phyloP scores from a whole-genome alignment of 192 early-diverging fungal genomes.

The Chytriomyces sp. region DNA sequence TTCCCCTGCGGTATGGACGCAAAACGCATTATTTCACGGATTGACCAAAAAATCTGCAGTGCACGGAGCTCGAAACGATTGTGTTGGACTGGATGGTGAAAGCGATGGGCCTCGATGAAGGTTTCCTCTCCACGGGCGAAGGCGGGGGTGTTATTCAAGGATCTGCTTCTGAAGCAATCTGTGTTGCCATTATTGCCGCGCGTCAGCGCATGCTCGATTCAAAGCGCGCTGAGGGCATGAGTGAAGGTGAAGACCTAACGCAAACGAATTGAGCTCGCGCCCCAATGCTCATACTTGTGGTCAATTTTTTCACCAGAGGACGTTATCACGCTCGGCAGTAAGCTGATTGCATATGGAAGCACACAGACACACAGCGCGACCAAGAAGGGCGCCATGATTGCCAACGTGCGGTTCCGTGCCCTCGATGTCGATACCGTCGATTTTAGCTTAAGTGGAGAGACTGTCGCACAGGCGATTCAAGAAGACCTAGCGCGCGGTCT shows the following conservation, averaged over 20 bases:
- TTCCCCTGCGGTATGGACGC: neutral
- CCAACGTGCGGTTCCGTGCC: slow-evolving; percentile 41
- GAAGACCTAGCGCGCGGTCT: slow-evolving; percentile 53
- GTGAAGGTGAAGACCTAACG: too few relatives aligned
- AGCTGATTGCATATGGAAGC: slow-evolving; percentile 62
- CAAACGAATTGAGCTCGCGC: too few relatives aligned
- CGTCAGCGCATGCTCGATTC: slow-evolving; percentile 48
- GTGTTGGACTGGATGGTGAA: slow-evolving; percentile 59
- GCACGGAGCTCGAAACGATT: slow-evolving; percentile 65
- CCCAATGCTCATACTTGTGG: too few relatives aligned
- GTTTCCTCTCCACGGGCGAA: slow-evolving; percentile 52
- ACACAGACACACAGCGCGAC: slow-evolving; percentile 63
- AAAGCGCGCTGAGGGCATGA: slow-evolving; percentile 22
- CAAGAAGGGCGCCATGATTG: slow-evolving; percentile 57
- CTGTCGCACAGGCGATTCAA: slow-evolving; percentile 50
- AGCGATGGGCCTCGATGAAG: slow-evolving; percentile 58
- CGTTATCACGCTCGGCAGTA: slow-evolving; percentile 20
- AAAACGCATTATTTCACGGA: slow-evolving; percentile 24
- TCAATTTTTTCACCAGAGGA: too few relatives aligned
- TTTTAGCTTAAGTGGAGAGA: slow-evolving; percentile 37
- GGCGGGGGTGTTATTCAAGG: slow-evolving; percentile 71
- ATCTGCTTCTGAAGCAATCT: slow-evolving; percentile 59
- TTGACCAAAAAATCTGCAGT: slow-evolving; percentile 49
- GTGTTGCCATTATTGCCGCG: slow-evolving; percentile 63
- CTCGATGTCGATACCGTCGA: slow-evolving; percentile 45